Evolutionary conservation across 2,329 filamentous ascomycete genomes (phyloP).

Genomic region (Claviceps africana): DNA sequence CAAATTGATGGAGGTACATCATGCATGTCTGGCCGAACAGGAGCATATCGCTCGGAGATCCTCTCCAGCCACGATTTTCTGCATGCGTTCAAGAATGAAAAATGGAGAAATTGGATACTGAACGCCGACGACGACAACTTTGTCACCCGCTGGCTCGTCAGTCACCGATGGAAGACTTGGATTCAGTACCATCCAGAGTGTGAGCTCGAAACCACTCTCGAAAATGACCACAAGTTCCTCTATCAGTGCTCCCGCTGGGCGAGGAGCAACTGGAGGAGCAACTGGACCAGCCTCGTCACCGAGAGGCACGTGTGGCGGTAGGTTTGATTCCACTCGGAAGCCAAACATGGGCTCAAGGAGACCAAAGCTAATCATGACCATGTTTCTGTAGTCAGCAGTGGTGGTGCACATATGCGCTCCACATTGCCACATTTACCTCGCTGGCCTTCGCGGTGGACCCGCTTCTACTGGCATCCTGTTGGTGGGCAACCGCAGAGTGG

Average conservation of each 20-base stretch:
- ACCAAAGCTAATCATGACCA: not conserved
- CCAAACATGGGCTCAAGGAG: not conserved
- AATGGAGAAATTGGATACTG: conserved; percentile 75
- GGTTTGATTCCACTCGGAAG: conserved; percentile 27
- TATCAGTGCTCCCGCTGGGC: conserved; percentile 93
- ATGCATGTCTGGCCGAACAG: conserved; percentile 88
- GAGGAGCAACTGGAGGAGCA: conserved; percentile 94
- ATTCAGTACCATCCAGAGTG: conserved; percentile 88
- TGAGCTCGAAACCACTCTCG: conserved; percentile 83
- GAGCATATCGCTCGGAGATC: conserved; percentile 81
- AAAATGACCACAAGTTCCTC: conserved; percentile 77
- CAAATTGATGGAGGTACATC: conserved; percentile 92
- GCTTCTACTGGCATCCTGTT: conserved; percentile 54
- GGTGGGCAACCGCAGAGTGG: conserved; percentile 53
- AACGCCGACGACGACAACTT: conserved; percentile 98
- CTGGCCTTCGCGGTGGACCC: conserved; percentile 70
- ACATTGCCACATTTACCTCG: conserved; percentile 84
- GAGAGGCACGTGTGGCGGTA: conserved; percentile 80
- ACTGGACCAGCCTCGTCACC: conserved; percentile 75
- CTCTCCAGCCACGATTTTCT: conserved; percentile 75
- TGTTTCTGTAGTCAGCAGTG: conserved; percentile 55
- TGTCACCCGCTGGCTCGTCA: conserved; percentile 90
- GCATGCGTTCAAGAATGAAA: conserved; percentile 80
- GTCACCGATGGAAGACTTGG: conserved; percentile 83
- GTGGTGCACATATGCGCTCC: conserved; percentile 87